Base-by-base conservation (phyloP, 495 filamentous ascomycete species). In the Lepraria neglecta region DNA sequence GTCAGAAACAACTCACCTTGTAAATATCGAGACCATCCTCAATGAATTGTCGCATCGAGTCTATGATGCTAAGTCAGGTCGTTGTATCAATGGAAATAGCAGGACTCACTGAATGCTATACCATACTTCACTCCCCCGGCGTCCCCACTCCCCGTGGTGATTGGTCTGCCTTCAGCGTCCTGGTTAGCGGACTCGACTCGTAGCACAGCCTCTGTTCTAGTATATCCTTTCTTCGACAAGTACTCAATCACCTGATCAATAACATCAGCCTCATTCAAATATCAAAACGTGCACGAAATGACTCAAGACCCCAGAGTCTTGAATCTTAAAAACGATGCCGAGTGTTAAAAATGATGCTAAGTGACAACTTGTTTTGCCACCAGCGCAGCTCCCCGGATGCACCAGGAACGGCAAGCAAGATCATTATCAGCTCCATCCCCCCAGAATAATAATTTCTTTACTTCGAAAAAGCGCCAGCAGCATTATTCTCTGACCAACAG, bases 191-290 rank as follows among this genome's bases (percentile, higher is more conserved):
- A 95, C 68, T 98, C 94, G 72, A 89, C 85, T 15, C 95, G 85
- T 48, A 98, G 87, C 77, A 91, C 91, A 15, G 92, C 89, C 69
- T 98, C 94, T 1, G 94, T 97, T 27, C 87, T 84, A 51, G 81
- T 89, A 71, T 97, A 98, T 2, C 94, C 94, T 69, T 97, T 97
- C 74, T 98, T 98, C 53, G 87, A 83, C 14, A 98, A 77, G 71
- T 98, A 98, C 66, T 98, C 94, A 24, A 96, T 94, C 38, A 98
- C 91, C 91, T 95, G 65, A 30, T 10, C 43, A 46, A 58, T 33
- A 12, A 19, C 12, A 43, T 69, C 44, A 69, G 67, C 58, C 27
- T 38, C 19, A 19, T 38, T 55, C 12, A 10, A 15, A 4, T 14
- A 27, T 2, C 7, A 21, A 27, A 33, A 2, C 42, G 7, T 6